Evolutionary conservation across 1,284 basidiomycete genomes (phyloP), one percentile per base, ranked within the genome.

Genomic region (Microbotryum saponariae): DNA sequence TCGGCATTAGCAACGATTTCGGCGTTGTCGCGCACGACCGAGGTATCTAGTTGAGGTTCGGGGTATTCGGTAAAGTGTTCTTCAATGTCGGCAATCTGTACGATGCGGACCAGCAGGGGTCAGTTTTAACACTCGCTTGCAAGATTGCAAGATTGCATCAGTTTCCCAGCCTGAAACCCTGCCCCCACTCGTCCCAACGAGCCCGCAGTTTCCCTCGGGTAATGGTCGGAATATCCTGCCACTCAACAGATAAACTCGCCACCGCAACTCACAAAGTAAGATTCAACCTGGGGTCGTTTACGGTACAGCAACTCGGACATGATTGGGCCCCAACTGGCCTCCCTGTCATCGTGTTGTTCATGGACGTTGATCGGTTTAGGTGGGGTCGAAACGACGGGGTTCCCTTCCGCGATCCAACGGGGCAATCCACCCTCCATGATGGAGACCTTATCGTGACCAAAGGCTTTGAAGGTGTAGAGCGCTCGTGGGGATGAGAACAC

Each of bases 401-500:
- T 77, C 6, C 86, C 85, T 72, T 89, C 85, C 37, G 80, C 81
- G 64, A 85, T 80, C 89, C 91, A 97, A 45, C 83, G 79, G 21
- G 89, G 89, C 14, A 97, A 80, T 29, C 92, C 92, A 21, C 92
- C 93, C 74, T 97, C 84, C 12, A 97, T 80, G 20, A 96, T 82
- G 64, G 88, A 90, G 6, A 91, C 89, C 52, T 85, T 85, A 50
- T 80, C 75, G 74, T 97, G 92, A 8, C 89, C 88, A 74, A 93
- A 91, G 25, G 87, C 82, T 74, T 88, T 84, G 81, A 96, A 94
- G 78, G 89, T 97, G 79, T 88, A 97, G 27, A 91, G 81, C 3
- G 89, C 89, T 62, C 93, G 83, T 54, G 93, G 91, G 27, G 89
- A 83, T 1, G 89, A 91, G 78, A 97, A 94, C 27, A 96, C 79